Evolutionary conservation across 2,329 filamentous ascomycete species (phyloP), one percentile per base, ranked within the genome.

Genomic region (Arthroderma sp.): DNA sequence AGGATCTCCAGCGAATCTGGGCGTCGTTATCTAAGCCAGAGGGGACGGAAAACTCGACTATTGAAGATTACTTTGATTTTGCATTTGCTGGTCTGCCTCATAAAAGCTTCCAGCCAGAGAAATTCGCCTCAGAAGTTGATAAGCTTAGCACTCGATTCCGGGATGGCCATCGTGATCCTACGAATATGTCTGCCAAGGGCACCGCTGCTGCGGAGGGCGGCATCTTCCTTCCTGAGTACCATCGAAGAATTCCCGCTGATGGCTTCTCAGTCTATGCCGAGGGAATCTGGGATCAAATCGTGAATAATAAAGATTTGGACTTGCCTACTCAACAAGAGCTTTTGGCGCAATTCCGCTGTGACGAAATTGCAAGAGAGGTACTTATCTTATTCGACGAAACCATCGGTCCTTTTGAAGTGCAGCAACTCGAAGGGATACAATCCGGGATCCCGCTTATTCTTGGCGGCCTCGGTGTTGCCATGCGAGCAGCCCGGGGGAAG

Each of bases 21-120:
- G 81, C 86, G 2, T 87, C 88, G 53, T 85, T 98, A 60, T 91
- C 91, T 41, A 98, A 98, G 70, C 93, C 93, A 2, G 75, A 84
- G 33, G 91, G 91, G 0, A 79, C 97, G 58, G 93, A 98, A 69
- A 83, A 84, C 63, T 91, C 91, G 19, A 83, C 80, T 58, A 97
- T 98, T 63, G 88, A 93, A 65, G 91, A 98, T 69, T 98, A 97
- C 75, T 98, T 98, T 67, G 93, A 98, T 74, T 97, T 98, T 72
- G 91, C 90, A 56, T 98, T 98, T 68, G 88, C 91, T 52, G 90
- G 91, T 0, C 80, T 98, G 21, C 93, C 93, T 2, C 93, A 98
- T 78, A 98, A 98, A 77, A 90, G 95, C 60, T 80, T 97, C 56
- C 91, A 97, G 68, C 90, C 88, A 2, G 91, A 97, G 23, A 88